Evolutionary conservation across 2,329 filamentous ascomycete genomes (phyloP), one percentile per base, ranked within the genome.

Genomic region (Cladobotryum protrusum): DNA sequence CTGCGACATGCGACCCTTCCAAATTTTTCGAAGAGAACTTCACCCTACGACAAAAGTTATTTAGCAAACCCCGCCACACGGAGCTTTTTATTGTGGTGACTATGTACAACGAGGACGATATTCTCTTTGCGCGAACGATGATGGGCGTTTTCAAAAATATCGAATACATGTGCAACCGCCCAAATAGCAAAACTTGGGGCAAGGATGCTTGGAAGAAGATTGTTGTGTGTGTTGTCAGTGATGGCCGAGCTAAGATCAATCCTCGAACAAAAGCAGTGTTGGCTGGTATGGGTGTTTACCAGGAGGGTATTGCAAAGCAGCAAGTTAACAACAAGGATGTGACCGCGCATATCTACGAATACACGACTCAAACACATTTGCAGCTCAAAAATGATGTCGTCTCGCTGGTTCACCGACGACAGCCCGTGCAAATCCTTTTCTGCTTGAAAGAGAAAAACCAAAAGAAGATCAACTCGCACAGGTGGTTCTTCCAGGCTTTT

Each of bases 151-250:
- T 97, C 76, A 97, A 99, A 74, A 99, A 99, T 67, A 89, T 99
- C 59, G 92, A 96, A 67, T 91, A 92, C 75, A 96, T 99, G 88
- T 96, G 93, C 70, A 89, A 87, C 53, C 82, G 92, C 45, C 89
- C 85, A 42, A 89, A 87, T 66, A 96, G 90, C 71, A 95, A 96
- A 72, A 97, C 92, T 1, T 99, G 93, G 93, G 93, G 93, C 57
- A 93, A 95, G 67, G 89, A 96, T 61, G 91, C 92, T 4, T 99
- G 93, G 93, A 97, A 99, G 75, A 99, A 99, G 76, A 97, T 99
- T 61, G 93, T 99, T 9, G 93, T 99, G 11, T 97, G 92, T 67
- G 83, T 99, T 41, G 93, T 99, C 57, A 96, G 90, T 61, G 93
- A 99, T 63, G 93, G 93, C 53, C 90, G 93, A 81, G 87, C 85